Evolutionary conservation across 1,139 yeast species (phyloP).

Genomic region (Blastobotrys apis): DNA sequence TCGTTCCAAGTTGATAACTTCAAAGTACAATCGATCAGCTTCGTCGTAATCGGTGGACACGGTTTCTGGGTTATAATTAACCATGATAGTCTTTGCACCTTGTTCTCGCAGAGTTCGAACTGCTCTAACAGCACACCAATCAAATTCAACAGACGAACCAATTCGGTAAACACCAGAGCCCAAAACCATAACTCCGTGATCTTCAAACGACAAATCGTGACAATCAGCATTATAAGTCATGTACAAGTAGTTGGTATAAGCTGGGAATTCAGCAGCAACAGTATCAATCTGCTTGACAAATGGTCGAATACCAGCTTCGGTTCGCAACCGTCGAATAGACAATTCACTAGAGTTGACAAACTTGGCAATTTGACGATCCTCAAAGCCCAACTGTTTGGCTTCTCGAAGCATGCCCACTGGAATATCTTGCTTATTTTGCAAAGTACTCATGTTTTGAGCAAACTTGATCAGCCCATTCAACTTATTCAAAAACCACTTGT

Average conservation of each 20-base stretch:
- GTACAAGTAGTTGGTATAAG: slow-evolving; percentile 90
- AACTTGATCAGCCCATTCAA: slow-evolving; percentile 66
- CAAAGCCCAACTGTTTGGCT: slow-evolving; percentile 96
- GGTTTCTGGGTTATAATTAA: slow-evolving; percentile 97
- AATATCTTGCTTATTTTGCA: slow-evolving; percentile 48
- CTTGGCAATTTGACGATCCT: slow-evolving; percentile 93
- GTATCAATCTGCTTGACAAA: slow-evolving; percentile 97
- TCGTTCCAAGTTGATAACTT: slow-evolving; percentile 91
- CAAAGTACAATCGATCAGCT: slow-evolving; percentile 95
- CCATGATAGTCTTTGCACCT: slow-evolving; percentile 90
- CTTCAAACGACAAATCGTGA: slow-evolving; percentile 79
- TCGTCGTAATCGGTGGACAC: slow-evolving; percentile 98
- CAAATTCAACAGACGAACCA: slow-evolving; percentile 92
- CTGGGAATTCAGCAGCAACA: slow-evolving; percentile 99
- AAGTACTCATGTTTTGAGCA: slow-evolving; percentile 58
- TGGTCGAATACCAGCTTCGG: slow-evolving; percentile 83
- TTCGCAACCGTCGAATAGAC: slow-evolving; percentile 86
- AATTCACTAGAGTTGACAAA: slow-evolving; percentile 88
- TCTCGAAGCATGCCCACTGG: slow-evolving; percentile 62
- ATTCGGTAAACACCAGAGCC: slow-evolving; percentile 95
- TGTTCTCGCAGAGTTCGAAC: slow-evolving; percentile 88
- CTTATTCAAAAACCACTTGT: slow-evolving; percentile 95
- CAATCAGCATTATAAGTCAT: slow-evolving; percentile 92
- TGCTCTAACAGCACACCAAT: slow-evolving; percentile 95
- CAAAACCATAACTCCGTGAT: slow-evolving; percentile 82